These are phyloP conservation scores for Yarrowia porcina DNA, from an alignment of 805 yeast genomes.

Conservation along the genomic window DNA sequence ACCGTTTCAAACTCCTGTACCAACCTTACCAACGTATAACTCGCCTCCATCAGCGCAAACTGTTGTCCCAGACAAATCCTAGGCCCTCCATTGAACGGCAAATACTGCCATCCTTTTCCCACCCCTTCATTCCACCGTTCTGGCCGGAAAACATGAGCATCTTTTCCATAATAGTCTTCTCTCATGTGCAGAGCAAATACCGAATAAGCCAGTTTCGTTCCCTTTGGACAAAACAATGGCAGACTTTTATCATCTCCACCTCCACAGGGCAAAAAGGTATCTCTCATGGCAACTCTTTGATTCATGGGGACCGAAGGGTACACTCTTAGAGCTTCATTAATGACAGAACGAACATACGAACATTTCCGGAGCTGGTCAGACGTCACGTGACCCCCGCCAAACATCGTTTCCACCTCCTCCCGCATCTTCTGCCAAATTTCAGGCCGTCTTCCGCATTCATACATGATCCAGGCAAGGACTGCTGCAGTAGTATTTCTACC, in stretches of 20 bases:
- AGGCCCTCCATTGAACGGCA: conserved; percentile 52
- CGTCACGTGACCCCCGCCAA: conserved; percentile 35
- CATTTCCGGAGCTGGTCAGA: conserved; percentile 45
- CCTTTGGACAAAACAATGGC: conserved; percentile 43
- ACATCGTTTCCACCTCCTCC: conserved; percentile 30
- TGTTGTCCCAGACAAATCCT: conserved; percentile 52
- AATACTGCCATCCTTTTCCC: conserved; percentile 45
- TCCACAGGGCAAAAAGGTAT: conserved; percentile 50
- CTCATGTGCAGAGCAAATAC: conserved; percentile 45
- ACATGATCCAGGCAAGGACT: conserved; percentile 43
- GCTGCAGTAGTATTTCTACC: conserved; percentile 54
- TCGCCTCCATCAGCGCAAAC: conserved; percentile 49
- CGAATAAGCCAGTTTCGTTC: conserved; percentile 41
- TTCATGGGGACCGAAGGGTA: conserved; percentile 49
- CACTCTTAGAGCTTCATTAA: conserved; percentile 46
- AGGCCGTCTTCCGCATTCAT: conserved; percentile 45
- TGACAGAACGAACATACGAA: conserved; percentile 44
- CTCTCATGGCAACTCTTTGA: conserved; percentile 43
- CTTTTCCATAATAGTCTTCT: conserved; percentile 42
- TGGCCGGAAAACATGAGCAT: conserved; percentile 43
- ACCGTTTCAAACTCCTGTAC: conserved; percentile 37
- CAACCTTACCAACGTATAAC: conserved; percentile 43
- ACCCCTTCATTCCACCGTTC: conserved; percentile 40
- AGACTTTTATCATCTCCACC: conserved; percentile 42
- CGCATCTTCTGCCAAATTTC: conserved; percentile 41